Evolutionary conservation across 164 flowering plant genomes (phyloP), one percentile per base, ranked within the genome.

Genomic region (Macadamia tetraphylla): DNA sequence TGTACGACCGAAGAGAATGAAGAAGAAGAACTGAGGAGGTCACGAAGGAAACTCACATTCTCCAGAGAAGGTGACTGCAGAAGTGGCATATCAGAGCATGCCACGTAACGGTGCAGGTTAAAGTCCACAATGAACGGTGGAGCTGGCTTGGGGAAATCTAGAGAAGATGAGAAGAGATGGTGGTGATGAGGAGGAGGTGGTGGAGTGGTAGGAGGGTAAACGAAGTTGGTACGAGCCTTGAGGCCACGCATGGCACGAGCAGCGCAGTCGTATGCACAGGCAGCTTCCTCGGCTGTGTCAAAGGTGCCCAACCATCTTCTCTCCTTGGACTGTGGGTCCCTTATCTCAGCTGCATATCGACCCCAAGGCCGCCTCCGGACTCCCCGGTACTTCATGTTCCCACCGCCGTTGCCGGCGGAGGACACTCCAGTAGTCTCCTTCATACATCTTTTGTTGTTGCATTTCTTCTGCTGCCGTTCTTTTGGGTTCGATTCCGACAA

Each of bases 281-380:
- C 98, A 0, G 98, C 98, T 67, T 92, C 92, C 76, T 90, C 98
- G 0, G 98, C 98, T 4, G 98, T 92, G 83, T 92, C 98, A 67
- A 92, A 92, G 5, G 98, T 92, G 3, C 98, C 98, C 1, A 92
- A 80, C 98, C 98, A 92, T 23, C 94, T 82, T 63, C 98, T 18
- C 67, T 92, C 98, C 69, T 92, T 92, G 1, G 92, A 84, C 70
- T 79, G 86, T 1, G 98, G 96, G 76, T 92, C 98, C 6, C 98
- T 44, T 46, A 92, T 92, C 79, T 92, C 98, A 0, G 98, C 98
- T 0, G 98, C 98, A 67, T 87, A 92, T 1, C 98, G 88, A 6
- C 98, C 98, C 98, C 98, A 92, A 0, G 98, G 98, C 43, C 98
- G 83, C 40, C 96, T 88, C 0, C 98, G 85, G 0, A 92, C 98